Evolutionary conservation across 202 grass and related monocot species (phyloP).

Genomic region (Carex arenaria): DNA sequence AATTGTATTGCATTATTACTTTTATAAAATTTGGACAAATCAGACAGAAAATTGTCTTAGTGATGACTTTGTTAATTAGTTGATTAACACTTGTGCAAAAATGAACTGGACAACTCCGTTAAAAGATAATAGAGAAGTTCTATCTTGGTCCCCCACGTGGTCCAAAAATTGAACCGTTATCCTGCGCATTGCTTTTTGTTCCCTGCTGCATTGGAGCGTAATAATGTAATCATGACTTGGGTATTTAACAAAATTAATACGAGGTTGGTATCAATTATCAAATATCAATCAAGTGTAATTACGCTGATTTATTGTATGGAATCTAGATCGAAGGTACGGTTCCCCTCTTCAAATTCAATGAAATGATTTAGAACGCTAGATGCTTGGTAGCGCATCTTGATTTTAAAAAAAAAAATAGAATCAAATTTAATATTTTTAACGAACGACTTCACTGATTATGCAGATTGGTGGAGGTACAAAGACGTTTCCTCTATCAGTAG

Average conservation of each 20-base stretch:
- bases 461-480: too few relatives aligned
- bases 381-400: too few relatives aligned
- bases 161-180: slow-evolving; percentile 13
- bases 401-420: too few relatives aligned
- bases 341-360: too few relatives aligned
- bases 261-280: neutral
- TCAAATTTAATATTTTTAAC: too few relatives aligned
- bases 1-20: too few relatives aligned
- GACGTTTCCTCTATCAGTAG: too few relatives aligned
- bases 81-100: neutral
- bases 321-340: too few relatives aligned
- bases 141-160: slow-evolving; percentile 7
- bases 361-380: too few relatives aligned
- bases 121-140: neutral
- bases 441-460: too few relatives aligned
- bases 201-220: slow-evolving; percentile 6
- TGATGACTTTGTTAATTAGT: neutral
- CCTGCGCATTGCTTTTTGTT: slow-evolving; percentile 19
- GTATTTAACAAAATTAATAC: neutral
- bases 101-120: neutral
- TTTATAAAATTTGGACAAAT: neutral
- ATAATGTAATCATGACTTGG: slow-evolving; percentile 24
- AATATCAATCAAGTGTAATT: neutral
- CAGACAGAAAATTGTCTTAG: neutral
- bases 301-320: neutral